Evolutionary conservation across 208 protist genomes (phyloP), one percentile per base, ranked within the genome.

Genomic region (Leishmania major): DNA sequence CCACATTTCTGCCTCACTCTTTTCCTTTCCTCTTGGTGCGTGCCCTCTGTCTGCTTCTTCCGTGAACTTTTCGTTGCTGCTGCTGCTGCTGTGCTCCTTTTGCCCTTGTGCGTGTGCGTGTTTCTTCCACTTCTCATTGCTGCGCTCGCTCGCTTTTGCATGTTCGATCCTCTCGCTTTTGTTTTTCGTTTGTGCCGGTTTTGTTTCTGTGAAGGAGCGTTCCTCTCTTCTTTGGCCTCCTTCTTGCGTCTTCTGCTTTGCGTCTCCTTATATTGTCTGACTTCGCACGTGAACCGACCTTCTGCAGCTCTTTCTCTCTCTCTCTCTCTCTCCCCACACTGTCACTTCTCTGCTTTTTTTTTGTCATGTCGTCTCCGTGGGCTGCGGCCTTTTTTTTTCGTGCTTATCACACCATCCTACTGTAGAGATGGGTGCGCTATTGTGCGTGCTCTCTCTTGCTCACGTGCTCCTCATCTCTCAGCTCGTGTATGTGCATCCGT

Each of bases 371-470:
- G 22, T 62, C 35, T 77, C 6, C 62, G 35, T 62, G 45, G 73
- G 28, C n/a, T 45, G 51, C 45, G 22, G 45, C 31, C 25, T 51
- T 62, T 53, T 55, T 74, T 37, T 31, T 47, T 49, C 37, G 70
- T 53, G 25, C 25, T 74, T 13, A 72, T 72, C 15, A 72, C 67
- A 72, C 25, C 67, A 72, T 72, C 19, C 40, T 47, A 72, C 67
- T 47, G 8, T 72, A 8, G 67, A 43, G 40, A 72, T 31, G 40
- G 10, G 31, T n/a, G 7, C 35, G 67, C 35, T 72, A 25, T 47
- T 49, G 37, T 72, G 67, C 28, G 67, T 13, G 25, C 53, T 37
- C 51, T 62, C 73, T 77, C 73, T 59, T 62, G 28, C 73, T 75
- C 49, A 35, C 25, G 22, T 40, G 47, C 49, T 43, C 17, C 28